These are phyloP conservation scores for barrel medic (Medicago truncatula) DNA, from an alignment of 306 rosid genomes.

Conservation along the genomic window DNA sequence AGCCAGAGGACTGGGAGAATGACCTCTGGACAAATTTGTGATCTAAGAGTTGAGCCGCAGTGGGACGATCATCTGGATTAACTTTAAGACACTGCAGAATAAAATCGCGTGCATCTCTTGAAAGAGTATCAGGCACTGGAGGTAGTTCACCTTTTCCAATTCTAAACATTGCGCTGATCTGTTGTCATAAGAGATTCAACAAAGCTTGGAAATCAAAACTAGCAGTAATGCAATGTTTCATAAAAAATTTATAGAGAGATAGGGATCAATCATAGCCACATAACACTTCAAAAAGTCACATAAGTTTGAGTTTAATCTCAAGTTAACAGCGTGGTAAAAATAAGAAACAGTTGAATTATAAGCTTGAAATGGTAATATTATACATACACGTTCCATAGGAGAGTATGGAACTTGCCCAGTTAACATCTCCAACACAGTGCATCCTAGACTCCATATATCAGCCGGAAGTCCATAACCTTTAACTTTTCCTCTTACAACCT, in stretches of 20 bases:
- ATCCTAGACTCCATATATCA: conserved; percentile 98
- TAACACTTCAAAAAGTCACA: neutral
- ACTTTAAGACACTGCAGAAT: conserved; percentile 73
- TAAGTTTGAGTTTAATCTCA: neutral
- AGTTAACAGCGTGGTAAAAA: neutral
- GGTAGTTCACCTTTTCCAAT: conserved; percentile 90
- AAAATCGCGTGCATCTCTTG: conserved; percentile 75
- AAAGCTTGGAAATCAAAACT: conserved; percentile 36
- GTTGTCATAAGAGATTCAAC: conserved; percentile 46
- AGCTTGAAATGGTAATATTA: conserved; percentile 16
- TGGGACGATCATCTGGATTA: conserved; percentile 69
- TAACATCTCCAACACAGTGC: conserved; percentile 96
- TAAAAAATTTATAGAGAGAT: neutral
- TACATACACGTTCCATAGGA: conserved; percentile 70
- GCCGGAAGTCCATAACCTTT: conserved; percentile 92
- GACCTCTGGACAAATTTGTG: conserved; percentile 76
- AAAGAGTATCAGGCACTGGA: conserved; percentile 71
- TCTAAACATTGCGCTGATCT: conserved; percentile 76
- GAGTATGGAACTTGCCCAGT: conserved; percentile 74
- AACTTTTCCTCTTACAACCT: conserved; percentile 82
- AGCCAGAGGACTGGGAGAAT: conserved; percentile 64
- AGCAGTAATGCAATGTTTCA: conserved; percentile 18
- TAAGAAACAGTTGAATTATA: conserved; percentile 28
- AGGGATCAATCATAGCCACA: neutral
- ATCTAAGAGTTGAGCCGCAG: conserved; percentile 66